phyloP scores from a whole-genome alignment of 768 basidiomycete genomes.

The Phanerodontia chrysosporium region DNA sequence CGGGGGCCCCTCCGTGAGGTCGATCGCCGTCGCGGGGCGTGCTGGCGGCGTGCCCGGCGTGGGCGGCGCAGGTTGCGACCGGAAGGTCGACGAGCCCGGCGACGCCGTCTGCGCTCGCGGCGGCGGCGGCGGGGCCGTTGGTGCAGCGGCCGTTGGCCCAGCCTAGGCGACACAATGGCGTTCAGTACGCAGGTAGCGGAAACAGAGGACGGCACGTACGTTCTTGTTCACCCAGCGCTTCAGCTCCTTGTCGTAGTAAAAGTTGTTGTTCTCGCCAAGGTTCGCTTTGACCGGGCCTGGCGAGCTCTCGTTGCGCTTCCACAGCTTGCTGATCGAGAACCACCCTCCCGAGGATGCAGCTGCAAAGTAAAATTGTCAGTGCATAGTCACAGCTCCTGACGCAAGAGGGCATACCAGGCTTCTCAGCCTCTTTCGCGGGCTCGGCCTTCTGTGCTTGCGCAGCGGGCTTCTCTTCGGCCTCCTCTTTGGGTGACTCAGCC shows the following conservation, averaged over 20 bases:
- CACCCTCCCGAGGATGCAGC: conserved; percentile 51
- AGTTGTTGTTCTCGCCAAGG: conserved; percentile 84
- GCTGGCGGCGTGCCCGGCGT: conserved; percentile 37
- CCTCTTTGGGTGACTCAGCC: conserved; percentile 21
- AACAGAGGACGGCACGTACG: conserved; percentile 38
- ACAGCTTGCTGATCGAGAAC: conserved; percentile 65
- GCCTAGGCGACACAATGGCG: conserved; percentile 35
- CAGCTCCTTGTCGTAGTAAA: conserved; percentile 92
- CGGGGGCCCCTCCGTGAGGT: conserved; percentile 50
- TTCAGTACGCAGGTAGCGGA: background rate
- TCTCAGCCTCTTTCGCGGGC: conserved; percentile 21
- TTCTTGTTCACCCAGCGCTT: conserved; percentile 97
- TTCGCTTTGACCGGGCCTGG: conserved; percentile 85
- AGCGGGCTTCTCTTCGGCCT: conserved; percentile 9
- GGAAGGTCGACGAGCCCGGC: conserved; percentile 51
- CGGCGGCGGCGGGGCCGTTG: conserved; percentile 70
- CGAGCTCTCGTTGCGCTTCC: conserved; percentile 58
- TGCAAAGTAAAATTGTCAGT: background rate
- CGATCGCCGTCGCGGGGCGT: conserved; percentile 58
- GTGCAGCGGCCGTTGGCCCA: conserved; percentile 50
- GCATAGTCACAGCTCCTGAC: background rate
- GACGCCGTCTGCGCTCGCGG: conserved; percentile 84
- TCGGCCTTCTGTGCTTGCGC: conserved; percentile 6
- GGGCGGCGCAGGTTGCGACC: conserved; percentile 29
- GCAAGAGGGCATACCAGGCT: conserved; percentile 24